These are phyloP conservation scores for Dianthus caryophyllus DNA, from an alignment of 148 eudicot species.

Conservation along the genomic window DNA sequence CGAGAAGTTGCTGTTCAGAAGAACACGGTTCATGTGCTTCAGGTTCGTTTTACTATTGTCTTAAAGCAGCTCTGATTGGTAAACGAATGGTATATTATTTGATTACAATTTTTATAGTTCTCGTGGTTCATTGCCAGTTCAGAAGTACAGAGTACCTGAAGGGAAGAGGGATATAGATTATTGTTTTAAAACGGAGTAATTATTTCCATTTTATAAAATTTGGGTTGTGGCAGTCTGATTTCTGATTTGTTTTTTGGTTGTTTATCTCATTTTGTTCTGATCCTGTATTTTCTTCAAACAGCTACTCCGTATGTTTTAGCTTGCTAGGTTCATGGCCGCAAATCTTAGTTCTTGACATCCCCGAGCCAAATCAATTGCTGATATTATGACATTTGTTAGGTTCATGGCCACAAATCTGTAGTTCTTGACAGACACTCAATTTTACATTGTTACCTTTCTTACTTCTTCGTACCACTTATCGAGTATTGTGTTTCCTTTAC, in stretches of 20 bases:
- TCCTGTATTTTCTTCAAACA: background rate
- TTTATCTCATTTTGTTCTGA: background rate
- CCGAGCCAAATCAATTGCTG: background rate
- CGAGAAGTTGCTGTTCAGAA: constrained; percentile 72
- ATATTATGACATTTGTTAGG: no score
- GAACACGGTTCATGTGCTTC: constrained; percentile 46
- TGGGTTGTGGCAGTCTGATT: background rate
- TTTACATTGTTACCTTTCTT: no score
- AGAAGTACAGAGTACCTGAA: background rate
- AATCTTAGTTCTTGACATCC: background rate
- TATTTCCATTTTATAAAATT: background rate
- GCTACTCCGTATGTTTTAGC: background rate
- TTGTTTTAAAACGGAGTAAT: no score
- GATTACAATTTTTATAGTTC: background rate
- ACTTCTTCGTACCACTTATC: no score
- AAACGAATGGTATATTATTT: background rate
- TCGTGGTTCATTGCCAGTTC: background rate
- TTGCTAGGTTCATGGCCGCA: background rate
- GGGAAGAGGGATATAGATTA: background rate
- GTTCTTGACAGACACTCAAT: no score
- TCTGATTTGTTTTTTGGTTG: background rate
- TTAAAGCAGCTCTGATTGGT: background rate
- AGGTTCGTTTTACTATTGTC: constrained; percentile 42
- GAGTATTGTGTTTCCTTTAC: no score
- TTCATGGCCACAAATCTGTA: no score